Evolutionary conservation across 805 yeast species (phyloP), one percentile per base, ranked within the genome.

Genomic region (Starmerella apicola): DNA sequence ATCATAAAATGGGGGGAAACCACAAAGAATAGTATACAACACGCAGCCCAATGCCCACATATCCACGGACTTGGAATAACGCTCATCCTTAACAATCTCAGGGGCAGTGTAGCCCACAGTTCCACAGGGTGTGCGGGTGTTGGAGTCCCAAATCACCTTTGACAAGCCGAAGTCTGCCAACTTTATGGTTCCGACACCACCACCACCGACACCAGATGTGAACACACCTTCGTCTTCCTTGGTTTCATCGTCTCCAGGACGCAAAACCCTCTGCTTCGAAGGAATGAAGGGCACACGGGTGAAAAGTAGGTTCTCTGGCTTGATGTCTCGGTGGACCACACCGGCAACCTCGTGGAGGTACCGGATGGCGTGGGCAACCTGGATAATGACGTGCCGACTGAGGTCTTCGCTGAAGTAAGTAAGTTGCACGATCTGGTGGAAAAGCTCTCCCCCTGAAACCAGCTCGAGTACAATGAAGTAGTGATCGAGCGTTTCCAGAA

Each of bases 41-140:
- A 91, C 95, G 63, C 98, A 91, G 0, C 98, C 98, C 39, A 91
- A 66, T 4, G 96, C 96, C 98, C 98, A 91, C 91, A 91, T 83
- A 58, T 91, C 98, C 27, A 91, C 98, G 48, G 85, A 80, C 64
- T 82, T 84, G 1, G 95, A 81, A 57, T 91, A 91, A 34, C 77
- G 70, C 63, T 86, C 94, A 59, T 91, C 97, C 49, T 80, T 77
- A 30, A 91, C 97, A 51, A 91, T 88, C 60, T 91, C 98, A 0
- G 98, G 98, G 0, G 98, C 98, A 2, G 97, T 88, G 56, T 91
- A 91, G 3, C 97, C 97, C 15, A 91, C 95, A 1, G 98, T 91
- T 37, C 98, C 98, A 63, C 98, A 91, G 0, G 98, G 98, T 0
- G 98, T 91, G 69, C 84, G 83, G 18, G 96, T 82, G 52, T 81